Conservation (phyloP, 164 flowering plant genomes). For the Vitis vinifera region DNA sequence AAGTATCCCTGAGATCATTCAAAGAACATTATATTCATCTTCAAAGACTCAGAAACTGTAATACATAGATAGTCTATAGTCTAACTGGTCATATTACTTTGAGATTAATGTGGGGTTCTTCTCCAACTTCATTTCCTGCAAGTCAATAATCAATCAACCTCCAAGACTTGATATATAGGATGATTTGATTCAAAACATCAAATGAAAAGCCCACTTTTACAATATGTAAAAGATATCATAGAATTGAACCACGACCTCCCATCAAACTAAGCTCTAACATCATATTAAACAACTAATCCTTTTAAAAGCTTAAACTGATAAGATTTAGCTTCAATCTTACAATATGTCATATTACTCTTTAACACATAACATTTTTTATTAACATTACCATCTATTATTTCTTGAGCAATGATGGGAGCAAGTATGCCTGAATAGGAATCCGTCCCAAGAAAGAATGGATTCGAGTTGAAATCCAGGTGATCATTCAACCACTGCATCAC, state of each 20-base stretch:
- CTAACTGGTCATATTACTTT: not conserved
- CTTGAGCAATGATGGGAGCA: not conserved
- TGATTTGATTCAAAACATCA: no score
- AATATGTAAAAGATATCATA: not conserved
- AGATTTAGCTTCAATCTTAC: no score
- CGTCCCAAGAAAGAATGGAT: not conserved
- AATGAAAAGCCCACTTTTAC: not conserved
- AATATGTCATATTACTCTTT: no score
- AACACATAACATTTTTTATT: no score
- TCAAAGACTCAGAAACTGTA: no score
- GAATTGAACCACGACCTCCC: not conserved
- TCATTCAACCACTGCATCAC: slow-evolving; percentile 2
- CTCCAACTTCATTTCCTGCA: slow-evolving; percentile 3
- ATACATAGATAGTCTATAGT: no score
- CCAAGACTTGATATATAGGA: no score
- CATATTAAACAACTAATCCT: no score
- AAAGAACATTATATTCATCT: not conserved
- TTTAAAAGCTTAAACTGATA: no score
- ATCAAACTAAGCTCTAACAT: no score
- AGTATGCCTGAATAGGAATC: slow-evolving; percentile 2
- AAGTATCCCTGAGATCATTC: not conserved
- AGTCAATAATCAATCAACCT: not conserved
- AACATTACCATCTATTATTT: not conserved
- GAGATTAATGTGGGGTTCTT: not conserved
- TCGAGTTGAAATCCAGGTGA: not conserved